phyloP scores from a whole-genome alignment of 768 basidiomycete genomes.

The Sarcomyxa edulis region DNA sequence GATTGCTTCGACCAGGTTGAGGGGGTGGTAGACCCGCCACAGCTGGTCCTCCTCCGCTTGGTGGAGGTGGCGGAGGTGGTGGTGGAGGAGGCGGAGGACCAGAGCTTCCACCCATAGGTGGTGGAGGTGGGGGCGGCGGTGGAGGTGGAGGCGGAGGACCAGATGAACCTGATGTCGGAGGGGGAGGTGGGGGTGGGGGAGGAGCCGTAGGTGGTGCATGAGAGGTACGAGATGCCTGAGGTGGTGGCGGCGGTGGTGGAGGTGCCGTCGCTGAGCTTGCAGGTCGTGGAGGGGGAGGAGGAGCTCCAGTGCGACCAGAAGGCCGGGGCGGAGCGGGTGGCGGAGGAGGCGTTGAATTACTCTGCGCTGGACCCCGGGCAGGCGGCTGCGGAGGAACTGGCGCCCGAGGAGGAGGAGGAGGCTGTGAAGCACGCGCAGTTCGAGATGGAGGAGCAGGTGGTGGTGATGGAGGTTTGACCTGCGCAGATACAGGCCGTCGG shows the following conservation, averaged over 20 bases:
- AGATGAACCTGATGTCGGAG: slow-evolving; percentile 35
- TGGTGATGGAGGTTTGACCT: slow-evolving; percentile 17
- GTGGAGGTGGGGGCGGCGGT: slow-evolving; percentile 45
- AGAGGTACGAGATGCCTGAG: slow-evolving; percentile 18
- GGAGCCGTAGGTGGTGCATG: slow-evolving; percentile 21
- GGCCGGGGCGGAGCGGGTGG: slow-evolving; percentile 34
- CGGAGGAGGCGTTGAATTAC: slow-evolving; percentile 23
- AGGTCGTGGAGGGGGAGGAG: slow-evolving; percentile 27
- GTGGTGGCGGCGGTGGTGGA: slow-evolving; percentile 31
- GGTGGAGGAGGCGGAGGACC: slow-evolving; percentile 29
- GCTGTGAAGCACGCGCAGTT: slow-evolving; percentile 23
- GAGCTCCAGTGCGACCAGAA: slow-evolving; percentile 30
- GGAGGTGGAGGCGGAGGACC: slow-evolving; percentile 32
- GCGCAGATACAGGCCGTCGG: no score
- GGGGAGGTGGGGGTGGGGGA: slow-evolving; percentile 27
- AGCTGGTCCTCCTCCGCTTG: slow-evolving; percentile 17
- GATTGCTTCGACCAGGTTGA: slow-evolving; percentile 55
- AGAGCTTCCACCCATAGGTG: slow-evolving; percentile 21
- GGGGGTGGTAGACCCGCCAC: slow-evolving; percentile 39
- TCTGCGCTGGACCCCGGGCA: no score
- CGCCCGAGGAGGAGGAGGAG: slow-evolving; percentile 26
- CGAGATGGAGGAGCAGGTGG: slow-evolving; percentile 17
- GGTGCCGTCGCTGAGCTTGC: slow-evolving; percentile 27
- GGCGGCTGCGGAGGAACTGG: slow-evolving; percentile 29
- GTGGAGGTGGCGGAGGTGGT: slow-evolving; percentile 34